A percentile compares a stretch with the other conserved stretches of the same genome.
Conservation (phyloP, 441 rosid genomes). For the Erodium moschatum region DNA sequence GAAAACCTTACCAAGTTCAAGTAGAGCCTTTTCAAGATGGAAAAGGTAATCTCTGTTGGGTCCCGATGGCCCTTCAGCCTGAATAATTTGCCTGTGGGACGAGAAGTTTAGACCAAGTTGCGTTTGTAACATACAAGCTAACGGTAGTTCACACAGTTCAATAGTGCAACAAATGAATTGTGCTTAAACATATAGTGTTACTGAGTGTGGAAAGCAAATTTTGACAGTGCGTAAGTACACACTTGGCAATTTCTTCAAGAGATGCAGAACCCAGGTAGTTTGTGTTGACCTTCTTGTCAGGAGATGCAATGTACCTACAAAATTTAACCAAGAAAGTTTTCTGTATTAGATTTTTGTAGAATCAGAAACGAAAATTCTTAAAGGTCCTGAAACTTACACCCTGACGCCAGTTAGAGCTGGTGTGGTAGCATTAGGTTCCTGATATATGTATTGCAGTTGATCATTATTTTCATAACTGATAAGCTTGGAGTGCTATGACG, state of each 20-base stretch:
- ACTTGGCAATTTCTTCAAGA: constrained; percentile 66
- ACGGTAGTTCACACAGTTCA: neutral
- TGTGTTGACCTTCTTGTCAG: constrained; percentile 55
- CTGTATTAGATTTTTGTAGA: neutral
- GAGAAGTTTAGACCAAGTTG: neutral
- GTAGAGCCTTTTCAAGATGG: constrained; percentile 60
- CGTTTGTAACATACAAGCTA: neutral
- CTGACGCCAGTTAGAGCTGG: constrained; percentile 70
- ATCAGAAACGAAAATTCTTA: neutral
- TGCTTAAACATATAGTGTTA: neutral
- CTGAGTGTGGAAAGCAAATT: no score
- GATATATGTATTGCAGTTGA: constrained; percentile 26
- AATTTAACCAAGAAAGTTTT: neutral
- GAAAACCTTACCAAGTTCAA: constrained; percentile 37
- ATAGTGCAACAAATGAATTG: neutral
- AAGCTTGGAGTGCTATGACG: no score
- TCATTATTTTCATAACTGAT: neutral
- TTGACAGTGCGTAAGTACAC: constrained; percentile 17
- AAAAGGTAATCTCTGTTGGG: constrained; percentile 85
- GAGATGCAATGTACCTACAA: constrained; percentile 66
- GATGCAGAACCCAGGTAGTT: constrained; percentile 76
- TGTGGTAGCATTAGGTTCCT: constrained; percentile 50
- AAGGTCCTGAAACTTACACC: constrained; percentile 47
- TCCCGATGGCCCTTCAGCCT: constrained; percentile 85
- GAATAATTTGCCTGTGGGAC: constrained; percentile 51